Base-by-base conservation (phyloP, 805 yeast species). In the Teunomyces tritomae region DNA sequence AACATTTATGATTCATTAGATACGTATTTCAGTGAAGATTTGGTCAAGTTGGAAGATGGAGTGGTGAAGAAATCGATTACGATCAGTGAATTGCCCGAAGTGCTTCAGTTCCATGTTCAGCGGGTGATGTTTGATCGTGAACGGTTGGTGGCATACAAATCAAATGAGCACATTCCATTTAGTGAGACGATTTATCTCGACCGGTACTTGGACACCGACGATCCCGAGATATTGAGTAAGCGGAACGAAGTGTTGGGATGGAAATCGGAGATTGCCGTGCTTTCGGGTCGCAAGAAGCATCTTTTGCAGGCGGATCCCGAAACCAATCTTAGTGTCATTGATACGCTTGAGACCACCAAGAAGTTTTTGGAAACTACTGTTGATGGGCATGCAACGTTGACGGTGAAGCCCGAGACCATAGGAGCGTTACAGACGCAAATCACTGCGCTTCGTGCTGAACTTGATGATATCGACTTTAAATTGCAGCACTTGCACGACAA, bases 1-100 rank as follows among this genome's bases (percentile, higher is more conserved):
- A 87, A 87, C 61, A 79, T 92, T 11, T 92, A 94, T 62, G 97
- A 89, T 63, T 94, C 97, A 0, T 74, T 94, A 45, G 98, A 94
- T 64, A 79, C 83, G 13, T 87, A 84, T 57, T 91, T 91, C 61
- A 80, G 81, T 44, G 90, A 85, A 46, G 96, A 89, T 54, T 63
- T 80, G 14, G 75, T 90, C 9, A 77, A 74, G 1, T 68, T 89
- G 55, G 88, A 82, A 35, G 86, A 84, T 51, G 96, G 90, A 1
- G 74, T 77, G 24, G 92, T 87, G 4, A 82, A 83, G 55, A 80
- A 95, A 61, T 78, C 87, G 0, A 78, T 91, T 41, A 80, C 91
- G 0, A 78, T 92, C 3, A 75, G 80, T 8, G 76, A 81, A 47
- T 68, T 89, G 16, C 99, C 99, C 0, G 83, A 84, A 5, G 79